These are phyloP conservation scores for Fusarium albosuccineum DNA, from an alignment of 2,329 filamentous ascomycete species.

Conservation along the genomic window DNA sequence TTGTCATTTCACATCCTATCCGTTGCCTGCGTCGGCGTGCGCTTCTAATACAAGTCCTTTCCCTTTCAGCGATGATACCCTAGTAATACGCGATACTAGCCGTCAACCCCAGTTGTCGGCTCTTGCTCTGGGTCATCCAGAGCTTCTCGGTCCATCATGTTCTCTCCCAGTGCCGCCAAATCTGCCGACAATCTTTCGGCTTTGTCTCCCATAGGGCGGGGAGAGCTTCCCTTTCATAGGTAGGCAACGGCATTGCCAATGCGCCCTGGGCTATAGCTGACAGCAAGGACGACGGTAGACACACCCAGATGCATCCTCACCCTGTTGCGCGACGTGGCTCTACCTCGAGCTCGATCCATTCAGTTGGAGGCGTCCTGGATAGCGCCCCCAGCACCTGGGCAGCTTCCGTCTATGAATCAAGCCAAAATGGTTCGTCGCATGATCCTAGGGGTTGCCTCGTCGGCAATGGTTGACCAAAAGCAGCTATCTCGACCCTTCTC, in stretches of 20 bases:
- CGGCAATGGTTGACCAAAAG: constrained; percentile 29
- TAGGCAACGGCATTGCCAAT: constrained; percentile 47
- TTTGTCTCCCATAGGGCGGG: constrained; percentile 62
- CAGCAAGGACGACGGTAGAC: constrained; percentile 50
- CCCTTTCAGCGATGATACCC: constrained; percentile 62
- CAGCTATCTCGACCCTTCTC: constrained; percentile 93
- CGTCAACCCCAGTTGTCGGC: constrained; percentile 54
- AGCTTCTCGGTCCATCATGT: constrained; percentile 63
- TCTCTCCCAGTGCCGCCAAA: constrained; percentile 69
- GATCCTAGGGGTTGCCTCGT: not conserved
- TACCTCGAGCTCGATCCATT: constrained; percentile 87
- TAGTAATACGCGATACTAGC: constrained; percentile 54
- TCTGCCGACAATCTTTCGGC: constrained; percentile 75
- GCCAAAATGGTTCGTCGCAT: constrained; percentile 78
- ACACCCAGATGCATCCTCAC: constrained; percentile 62
- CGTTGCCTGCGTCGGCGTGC: constrained; percentile 19
- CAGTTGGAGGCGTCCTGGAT: constrained; percentile 87
- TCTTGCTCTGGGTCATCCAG: constrained; percentile 37
- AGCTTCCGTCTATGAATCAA: constrained; percentile 74
- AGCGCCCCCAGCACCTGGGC: constrained; percentile 70
- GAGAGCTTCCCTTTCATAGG: constrained; percentile 73
- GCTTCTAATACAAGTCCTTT: constrained; percentile 33
- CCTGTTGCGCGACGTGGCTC: constrained; percentile 77
- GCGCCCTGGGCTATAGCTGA: constrained; percentile 31
- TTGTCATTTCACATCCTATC: constrained; percentile 29